phyloP scores from a whole-genome alignment of 2,329 filamentous ascomycete species.

The Furcasterigmium furcatum region DNA sequence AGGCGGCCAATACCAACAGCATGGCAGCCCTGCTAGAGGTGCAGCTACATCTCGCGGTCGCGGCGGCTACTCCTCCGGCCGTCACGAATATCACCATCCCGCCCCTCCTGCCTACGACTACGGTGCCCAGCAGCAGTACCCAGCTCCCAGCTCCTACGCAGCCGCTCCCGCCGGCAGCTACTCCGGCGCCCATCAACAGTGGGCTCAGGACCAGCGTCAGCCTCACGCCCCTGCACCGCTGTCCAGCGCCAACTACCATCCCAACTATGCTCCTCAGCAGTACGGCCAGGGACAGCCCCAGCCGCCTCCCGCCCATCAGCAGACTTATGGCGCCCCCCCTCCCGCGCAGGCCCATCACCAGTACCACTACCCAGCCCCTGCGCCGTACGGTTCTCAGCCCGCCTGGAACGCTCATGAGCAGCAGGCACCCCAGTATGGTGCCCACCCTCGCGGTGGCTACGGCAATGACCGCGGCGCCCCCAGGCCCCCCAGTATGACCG shows the following conservation, averaged over 20 bases:
- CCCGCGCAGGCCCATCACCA: background rate
- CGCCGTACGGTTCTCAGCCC: background rate
- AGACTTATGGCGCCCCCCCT: background rate
- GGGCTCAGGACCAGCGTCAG: conserved; percentile 24
- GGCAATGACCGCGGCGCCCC: conserved; percentile 38
- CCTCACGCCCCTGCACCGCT: conserved; percentile 43
- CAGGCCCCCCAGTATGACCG: conserved; percentile 26
- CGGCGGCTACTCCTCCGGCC: conserved; percentile 33
- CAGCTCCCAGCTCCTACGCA: conserved; percentile 20
- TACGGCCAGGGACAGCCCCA: conserved; percentile 27
- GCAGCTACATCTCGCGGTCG: conserved; percentile 31
- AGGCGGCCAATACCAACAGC: conserved; percentile 31
- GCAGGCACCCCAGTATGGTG: conserved; percentile 10
- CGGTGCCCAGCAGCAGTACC: conserved; percentile 25
- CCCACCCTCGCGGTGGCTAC: conserved; percentile 39
- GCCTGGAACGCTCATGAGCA: background rate
- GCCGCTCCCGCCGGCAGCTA: conserved; percentile 30
- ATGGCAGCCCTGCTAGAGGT: conserved; percentile 32
- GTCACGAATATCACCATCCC: conserved; percentile 36
- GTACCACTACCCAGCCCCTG: background rate
- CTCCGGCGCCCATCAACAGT: conserved; percentile 35
- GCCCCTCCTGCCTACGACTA: conserved; percentile 40
- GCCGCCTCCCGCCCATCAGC: conserved; percentile 27
- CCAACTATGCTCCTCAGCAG: conserved; percentile 55
- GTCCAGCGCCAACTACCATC: conserved; percentile 53